Evolutionary conservation across 441 rosid species (phyloP), one percentile per base, ranked within the genome.

Genomic region (Pelargonium australe): DNA sequence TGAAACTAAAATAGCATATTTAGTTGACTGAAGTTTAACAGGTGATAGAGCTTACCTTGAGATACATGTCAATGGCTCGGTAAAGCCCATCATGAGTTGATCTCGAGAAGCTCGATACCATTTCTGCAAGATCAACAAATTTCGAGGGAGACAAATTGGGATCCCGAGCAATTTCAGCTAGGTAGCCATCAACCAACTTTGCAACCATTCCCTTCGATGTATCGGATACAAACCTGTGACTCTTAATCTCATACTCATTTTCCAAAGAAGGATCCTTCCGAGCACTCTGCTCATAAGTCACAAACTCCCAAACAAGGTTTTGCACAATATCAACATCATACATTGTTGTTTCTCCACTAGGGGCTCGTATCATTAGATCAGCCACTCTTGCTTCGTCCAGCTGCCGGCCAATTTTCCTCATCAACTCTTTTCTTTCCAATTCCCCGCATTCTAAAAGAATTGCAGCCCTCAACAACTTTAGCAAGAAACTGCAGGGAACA

Each of bases 401-500:
- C 85, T 84, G 87, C 62, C 78, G 72, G 73, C 91, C 79, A 72
- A 87, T 84, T 68, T 83, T 86, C 65, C 85, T 77, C 58, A 85
- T 57, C 81, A 95, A 76, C 44, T 81, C 84, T 73, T 90, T 88
- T 80, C 71, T 83, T 1, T 78, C 70, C 0, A 37, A 72, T 71
- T 85, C 92, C 67, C 85, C 87, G 13, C 80, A 80, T 51, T 85
- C 91, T 65, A 92, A 83, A 77, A 85, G 77, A 72, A 81, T 78
- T 10, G 89, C 86, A 72, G 86, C 86, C 81, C 85, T 90, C 74
- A 95, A 80, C 65, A 95, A 86, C 72, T 90, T 87, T 71, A 91
- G 75, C 86, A 92, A 81, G 82, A 95, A 95, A 77, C 91, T 76
- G 74, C 97, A 95, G 10, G 92, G 70, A 70, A 91, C 85, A 68